Conservation (phyloP, 1,284 basidiomycete genomes). For the Trichosporon sp. region DNA sequence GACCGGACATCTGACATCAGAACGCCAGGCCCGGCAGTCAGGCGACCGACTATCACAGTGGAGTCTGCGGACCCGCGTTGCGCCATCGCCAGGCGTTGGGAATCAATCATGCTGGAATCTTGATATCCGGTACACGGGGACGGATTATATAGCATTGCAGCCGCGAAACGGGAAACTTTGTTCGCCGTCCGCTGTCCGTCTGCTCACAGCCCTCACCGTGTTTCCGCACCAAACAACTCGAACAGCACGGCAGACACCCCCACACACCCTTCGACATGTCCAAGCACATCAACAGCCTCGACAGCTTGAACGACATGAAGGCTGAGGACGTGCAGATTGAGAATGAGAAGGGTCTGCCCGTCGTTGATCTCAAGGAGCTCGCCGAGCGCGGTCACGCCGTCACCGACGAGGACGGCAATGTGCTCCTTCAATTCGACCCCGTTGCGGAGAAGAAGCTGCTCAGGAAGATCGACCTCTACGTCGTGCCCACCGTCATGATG, state of each 20-base stretch:
- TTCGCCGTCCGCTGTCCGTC: background rate
- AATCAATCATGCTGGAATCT: background rate
- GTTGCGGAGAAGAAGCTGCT: slow-evolving; percentile 18
- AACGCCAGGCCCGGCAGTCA: background rate
- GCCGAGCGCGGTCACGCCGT: slow-evolving; percentile 14
- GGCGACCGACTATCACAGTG: background rate
- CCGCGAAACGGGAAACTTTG: background rate
- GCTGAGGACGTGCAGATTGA: background rate
- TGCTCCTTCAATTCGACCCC: slow-evolving; percentile 15
- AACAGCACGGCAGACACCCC: too few species aligned
- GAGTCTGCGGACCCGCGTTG: background rate
- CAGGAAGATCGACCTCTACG: slow-evolving; percentile 22
- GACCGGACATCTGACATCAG: background rate
- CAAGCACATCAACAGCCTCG: background rate
- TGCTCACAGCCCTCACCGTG: background rate
- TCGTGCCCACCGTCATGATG: slow-evolving; percentile 19
- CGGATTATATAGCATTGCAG: background rate
- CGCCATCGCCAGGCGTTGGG: background rate
- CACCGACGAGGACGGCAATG: slow-evolving; percentile 12
- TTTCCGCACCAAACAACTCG: too few species aligned
- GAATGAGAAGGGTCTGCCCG: background rate
- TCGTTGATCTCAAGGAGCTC: slow-evolving; percentile 1
- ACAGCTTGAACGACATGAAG: background rate
- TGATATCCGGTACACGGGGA: background rate
- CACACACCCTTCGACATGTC: background rate